Evolutionary conservation across 306 rosid species (phyloP).

Genomic region (Sophora flavescens): DNA sequence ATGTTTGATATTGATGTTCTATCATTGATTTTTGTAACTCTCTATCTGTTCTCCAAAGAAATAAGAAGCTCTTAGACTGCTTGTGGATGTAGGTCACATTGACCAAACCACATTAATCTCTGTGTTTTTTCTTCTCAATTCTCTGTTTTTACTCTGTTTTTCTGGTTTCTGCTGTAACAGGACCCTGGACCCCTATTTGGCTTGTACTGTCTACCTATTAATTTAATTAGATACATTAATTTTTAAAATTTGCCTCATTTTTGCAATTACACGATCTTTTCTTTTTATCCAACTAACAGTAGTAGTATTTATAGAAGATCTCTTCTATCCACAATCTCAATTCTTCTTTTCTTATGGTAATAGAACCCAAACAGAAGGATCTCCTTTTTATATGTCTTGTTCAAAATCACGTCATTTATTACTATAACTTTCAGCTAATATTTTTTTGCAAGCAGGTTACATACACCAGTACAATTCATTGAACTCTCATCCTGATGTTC

Average conservation of each 20-base stretch:
- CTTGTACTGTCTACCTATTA: conserved; percentile 6
- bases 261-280: conserved; percentile 12
- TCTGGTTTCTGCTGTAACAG: too few species aligned
- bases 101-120: too few species aligned
- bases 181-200: neutral
- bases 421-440: conserved; percentile 18
- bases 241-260: conserved; percentile 32
- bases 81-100: too few species aligned
- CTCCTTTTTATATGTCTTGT: neutral
- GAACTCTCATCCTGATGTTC: conserved; percentile 94
- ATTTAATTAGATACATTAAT: conserved; percentile 6
- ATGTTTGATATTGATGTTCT: neutral
- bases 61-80: too few species aligned
- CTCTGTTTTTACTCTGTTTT: too few species aligned
- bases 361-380: neutral
- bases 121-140: too few species aligned
- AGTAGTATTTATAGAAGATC: neutral
- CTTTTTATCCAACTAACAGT: neutral
- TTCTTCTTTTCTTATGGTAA: neutral
- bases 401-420: conserved; percentile 3
- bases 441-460: conserved; percentile 65
- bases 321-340: neutral
- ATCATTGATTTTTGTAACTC: too few species aligned
- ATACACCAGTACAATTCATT: conserved; percentile 92
- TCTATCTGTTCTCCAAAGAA: too few species aligned